Evolutionary conservation across 1,284 basidiomycete species (phyloP).

Genomic region (Ceraceosorus bombacis): DNA sequence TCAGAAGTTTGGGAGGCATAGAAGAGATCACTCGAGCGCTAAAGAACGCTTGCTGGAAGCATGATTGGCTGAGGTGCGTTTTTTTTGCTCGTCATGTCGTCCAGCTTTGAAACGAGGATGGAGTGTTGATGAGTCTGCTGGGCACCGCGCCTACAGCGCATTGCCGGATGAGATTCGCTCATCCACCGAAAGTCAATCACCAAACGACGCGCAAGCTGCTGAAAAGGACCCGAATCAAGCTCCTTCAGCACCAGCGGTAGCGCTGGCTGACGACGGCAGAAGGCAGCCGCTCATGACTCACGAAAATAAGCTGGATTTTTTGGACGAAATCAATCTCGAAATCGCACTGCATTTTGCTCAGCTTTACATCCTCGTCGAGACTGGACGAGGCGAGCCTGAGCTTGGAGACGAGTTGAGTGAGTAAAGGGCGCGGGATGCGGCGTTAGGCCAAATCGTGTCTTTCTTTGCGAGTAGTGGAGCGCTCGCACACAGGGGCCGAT

Average conservation of each 20-base stretch:
- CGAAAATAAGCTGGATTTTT: constrained; percentile 39
- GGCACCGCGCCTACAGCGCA: constrained; percentile 16
- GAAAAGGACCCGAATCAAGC: too few species aligned
- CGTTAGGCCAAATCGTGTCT: background rate
- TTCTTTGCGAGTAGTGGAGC: background rate
- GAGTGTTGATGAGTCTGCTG: constrained; percentile 45
- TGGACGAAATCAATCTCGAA: constrained; percentile 47
- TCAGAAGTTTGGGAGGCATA: constrained; percentile 76
- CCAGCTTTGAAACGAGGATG: background rate
- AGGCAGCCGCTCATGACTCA: constrained; percentile 33
- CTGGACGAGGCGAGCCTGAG: constrained; percentile 34
- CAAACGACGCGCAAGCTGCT: constrained; percentile 15
- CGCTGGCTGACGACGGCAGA: too few species aligned
- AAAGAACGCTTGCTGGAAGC: constrained; percentile 80
- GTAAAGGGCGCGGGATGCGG: background rate
- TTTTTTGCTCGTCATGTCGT: background rate
- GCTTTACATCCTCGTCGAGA: constrained; percentile 46
- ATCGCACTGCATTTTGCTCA: constrained; percentile 44
- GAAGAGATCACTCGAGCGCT: constrained; percentile 75
- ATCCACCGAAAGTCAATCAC: constrained; percentile 15
- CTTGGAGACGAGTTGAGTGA: constrained; percentile 40
- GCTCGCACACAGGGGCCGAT: too few species aligned
- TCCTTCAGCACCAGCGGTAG: too few species aligned
- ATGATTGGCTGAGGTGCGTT: constrained; percentile 55
- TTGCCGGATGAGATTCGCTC: constrained; percentile 39